Conservation (phyloP, 73 alveolate species). For the Paramecium octaurelia region DNA sequence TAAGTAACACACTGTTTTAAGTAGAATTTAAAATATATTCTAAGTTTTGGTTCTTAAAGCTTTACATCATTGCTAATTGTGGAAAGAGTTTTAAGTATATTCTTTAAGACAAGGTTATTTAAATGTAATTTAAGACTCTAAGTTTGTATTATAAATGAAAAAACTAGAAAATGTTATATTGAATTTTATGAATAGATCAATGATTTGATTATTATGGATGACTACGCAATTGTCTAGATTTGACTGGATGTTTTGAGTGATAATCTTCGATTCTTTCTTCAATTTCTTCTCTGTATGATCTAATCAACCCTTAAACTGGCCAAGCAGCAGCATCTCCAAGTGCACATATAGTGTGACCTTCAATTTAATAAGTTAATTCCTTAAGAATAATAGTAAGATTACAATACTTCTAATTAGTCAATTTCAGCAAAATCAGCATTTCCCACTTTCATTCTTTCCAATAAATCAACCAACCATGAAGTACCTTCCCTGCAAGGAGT, state of each 20-base stretch:
- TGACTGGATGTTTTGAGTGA: constrained; percentile 80
- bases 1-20: neutral
- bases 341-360: constrained; percentile 93
- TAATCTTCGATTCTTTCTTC: constrained; percentile 88
- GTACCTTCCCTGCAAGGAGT: constrained; percentile 96
- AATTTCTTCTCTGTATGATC: constrained; percentile 79
- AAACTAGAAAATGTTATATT: neutral
- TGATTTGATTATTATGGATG: neutral
- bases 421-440: constrained; percentile 91
- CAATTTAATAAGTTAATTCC: constrained; percentile 84
- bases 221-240: constrained; percentile 50
- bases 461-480: constrained; percentile 84
- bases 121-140: no score
- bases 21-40: no score
- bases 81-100: no score
- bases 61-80: no score
- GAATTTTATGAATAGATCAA: neutral
- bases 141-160: neutral
- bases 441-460: constrained; percentile 83
- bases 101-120: no score
- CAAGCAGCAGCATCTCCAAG: constrained; percentile 96
- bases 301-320: constrained; percentile 90
- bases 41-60: neutral
- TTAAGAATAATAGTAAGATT: neutral
- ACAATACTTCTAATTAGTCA: constrained; percentile 75